These are phyloP conservation scores for Solanum ossicruentum DNA, from an alignment of 257 asterid species.

Conservation along the genomic window DNA sequence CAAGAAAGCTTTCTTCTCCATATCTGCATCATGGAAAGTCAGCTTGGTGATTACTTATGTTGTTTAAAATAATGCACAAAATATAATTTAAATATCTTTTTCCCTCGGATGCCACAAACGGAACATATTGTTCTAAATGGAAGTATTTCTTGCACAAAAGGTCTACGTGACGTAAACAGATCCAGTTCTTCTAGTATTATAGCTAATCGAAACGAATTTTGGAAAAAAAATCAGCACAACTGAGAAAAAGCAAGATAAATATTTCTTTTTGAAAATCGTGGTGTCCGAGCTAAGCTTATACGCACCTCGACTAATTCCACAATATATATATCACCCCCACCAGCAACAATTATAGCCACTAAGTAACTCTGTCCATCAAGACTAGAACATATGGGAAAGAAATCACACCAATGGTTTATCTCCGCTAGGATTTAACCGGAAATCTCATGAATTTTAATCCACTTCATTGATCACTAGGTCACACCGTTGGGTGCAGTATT, in stretches of 20 bases:
- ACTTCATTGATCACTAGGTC: background rate
- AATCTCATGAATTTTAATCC: too few relatives aligned
- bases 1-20: slow-evolving; percentile 48
- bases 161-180: background rate
- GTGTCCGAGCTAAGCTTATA: background rate
- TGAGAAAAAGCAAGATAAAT: background rate
- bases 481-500: background rate
- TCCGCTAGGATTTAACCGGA: background rate
- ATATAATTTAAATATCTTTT: background rate
- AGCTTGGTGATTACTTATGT: background rate
- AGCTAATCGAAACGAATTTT: background rate
- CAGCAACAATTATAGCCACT: background rate
- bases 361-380: background rate
- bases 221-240: background rate
- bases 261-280: background rate
- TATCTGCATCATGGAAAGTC: slow-evolving; percentile 19
- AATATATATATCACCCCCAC: background rate
- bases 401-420: background rate
- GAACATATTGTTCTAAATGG: background rate
- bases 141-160: background rate
- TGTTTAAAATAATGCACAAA: background rate
- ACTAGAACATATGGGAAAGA: background rate
- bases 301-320: background rate
- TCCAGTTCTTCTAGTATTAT: background rate
- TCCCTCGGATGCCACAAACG: background rate